Base-by-base conservation (phyloP, 2,329 filamentous ascomycete species). In the Emergomyces africanus region DNA sequence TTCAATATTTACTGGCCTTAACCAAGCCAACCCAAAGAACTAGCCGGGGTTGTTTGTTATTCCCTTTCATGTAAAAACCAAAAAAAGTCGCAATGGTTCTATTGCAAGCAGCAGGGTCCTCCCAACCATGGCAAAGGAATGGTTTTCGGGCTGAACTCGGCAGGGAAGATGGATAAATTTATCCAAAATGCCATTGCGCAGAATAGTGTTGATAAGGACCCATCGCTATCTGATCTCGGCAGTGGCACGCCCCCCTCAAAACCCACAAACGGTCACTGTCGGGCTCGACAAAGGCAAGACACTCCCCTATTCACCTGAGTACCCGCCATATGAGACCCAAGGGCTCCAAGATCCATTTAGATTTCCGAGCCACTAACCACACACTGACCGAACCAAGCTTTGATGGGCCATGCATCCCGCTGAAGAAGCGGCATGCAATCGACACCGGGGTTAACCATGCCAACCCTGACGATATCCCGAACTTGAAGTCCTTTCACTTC, bases 61-160 rank as follows among this genome's bases (percentile, higher is more conserved):
- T 68, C 83, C 83, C 41, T 83, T 90, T 81, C 83, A 88, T 70
- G 84, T 90, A 66, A 83, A 82, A 73, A 81, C 81, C 58, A 76
- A 75, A 76, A 75, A 41, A 83, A 83, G 25, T 83, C 87, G 62
- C 77, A 87, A 15, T 90, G 87, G 87, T 88, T 89, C 78, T 89
- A 85, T 80, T 90, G 86, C 80, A 79, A 77, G 62, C 86, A 89
- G 69, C 66, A 68, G 53, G 61, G 60, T 18, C 53, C 53, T 23
- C 53, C 35, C 10, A 55, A 55, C 39, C 87, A 90, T 71, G 86
- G 86, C 54, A 79, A 82, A 73, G 87, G 87, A 67, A 90, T 90
- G 87, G 80, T 82, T 65, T 88, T 90, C 73, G 86, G 85, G 70
- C 84, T 90, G 77, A 90, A 90, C 79, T 85, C 87, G 18, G 53